These are phyloP conservation scores for Asterophora lycoperdoides DNA, from an alignment of 768 basidiomycete species.

Conservation along the genomic window DNA sequence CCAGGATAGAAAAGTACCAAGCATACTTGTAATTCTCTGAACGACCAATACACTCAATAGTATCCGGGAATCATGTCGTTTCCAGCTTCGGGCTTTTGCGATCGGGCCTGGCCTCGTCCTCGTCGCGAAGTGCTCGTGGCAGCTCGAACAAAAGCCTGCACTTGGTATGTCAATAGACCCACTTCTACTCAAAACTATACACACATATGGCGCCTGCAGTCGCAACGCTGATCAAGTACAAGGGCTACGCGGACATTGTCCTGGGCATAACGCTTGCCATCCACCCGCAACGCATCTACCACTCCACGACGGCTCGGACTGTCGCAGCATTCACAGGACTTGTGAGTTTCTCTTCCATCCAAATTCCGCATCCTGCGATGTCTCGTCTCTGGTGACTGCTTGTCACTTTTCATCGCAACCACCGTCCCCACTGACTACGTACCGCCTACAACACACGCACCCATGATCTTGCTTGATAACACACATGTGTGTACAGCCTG, in stretches of 20 bases:
- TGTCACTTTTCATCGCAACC: background rate
- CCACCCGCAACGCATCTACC: constrained; percentile 25
- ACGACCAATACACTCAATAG: too few species aligned
- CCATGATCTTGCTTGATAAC: background rate
- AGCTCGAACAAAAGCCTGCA: too few species aligned
- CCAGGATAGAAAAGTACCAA: too few species aligned
- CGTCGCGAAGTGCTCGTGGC: too few species aligned
- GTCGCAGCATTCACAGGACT: constrained; percentile 24
- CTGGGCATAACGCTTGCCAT: constrained; percentile 22
- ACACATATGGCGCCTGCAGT: background rate
- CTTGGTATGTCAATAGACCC: too few species aligned
- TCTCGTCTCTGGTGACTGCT: background rate
- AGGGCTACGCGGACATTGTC: constrained; percentile 27
- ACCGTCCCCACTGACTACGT: background rate
- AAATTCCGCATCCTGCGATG: background rate
- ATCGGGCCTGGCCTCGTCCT: too few species aligned
- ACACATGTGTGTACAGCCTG: constrained; percentile 13
- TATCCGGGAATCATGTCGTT: too few species aligned
- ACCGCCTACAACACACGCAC: background rate
- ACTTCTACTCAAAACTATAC: too few species aligned
- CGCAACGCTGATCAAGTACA: constrained; percentile 19
- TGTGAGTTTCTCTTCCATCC: constrained; percentile 13
- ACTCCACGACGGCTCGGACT: constrained; percentile 17
- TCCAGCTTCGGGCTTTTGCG: too few species aligned
- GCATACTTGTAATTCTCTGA: too few species aligned